Percentiles rank a stretch among this genome's conserved stretches.
These are phyloP conservation scores for Fusarium algeriense DNA, from an alignment of 2,329 filamentous ascomycete genomes.

Conservation along the genomic window DNA sequence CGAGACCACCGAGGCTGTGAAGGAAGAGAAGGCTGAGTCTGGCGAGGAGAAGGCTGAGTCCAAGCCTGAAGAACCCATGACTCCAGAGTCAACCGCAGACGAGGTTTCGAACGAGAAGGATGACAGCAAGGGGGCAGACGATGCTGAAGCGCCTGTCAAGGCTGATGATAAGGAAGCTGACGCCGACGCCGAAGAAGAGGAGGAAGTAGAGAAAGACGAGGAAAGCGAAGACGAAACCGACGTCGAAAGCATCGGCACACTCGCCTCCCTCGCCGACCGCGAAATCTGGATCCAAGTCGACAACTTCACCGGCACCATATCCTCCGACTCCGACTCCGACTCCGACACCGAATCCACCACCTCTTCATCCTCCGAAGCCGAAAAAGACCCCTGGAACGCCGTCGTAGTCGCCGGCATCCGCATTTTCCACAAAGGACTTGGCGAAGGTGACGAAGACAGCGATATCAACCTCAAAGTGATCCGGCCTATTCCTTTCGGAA, in stretches of 20 bases:
- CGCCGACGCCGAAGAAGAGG: background rate
- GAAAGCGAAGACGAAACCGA: slow-evolving; percentile 40
- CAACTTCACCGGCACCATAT: slow-evolving; percentile 16
- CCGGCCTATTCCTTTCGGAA: slow-evolving; percentile 52
- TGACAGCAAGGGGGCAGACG: background rate
- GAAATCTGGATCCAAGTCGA: slow-evolving; percentile 54
- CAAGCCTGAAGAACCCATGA: slow-evolving; percentile 35
- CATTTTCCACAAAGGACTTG: slow-evolving; percentile 66
- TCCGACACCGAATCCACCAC: slow-evolving; percentile 7
- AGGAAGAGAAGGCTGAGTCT: slow-evolving; percentile 1
- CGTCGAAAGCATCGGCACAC: slow-evolving; percentile 49
- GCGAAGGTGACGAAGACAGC: slow-evolving; percentile 49
- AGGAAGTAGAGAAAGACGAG: background rate
- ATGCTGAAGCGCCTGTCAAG: background rate
- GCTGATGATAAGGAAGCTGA: background rate
- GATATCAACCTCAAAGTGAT: slow-evolving; percentile 57
- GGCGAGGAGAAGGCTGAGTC: slow-evolving; percentile 12
- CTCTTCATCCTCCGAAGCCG: slow-evolving; percentile 61
- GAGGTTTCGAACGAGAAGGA: slow-evolving; percentile 12
- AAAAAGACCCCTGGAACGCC: slow-evolving; percentile 72
- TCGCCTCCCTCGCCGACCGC: slow-evolving; percentile 57
- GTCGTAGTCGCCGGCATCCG: slow-evolving; percentile 71
- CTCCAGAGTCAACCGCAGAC: slow-evolving; percentile 33
- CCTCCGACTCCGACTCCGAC: slow-evolving; percentile 15
- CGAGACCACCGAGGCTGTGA: slow-evolving; percentile 5